Evolutionary conservation across 306 rosid genomes (phyloP), one percentile per base, ranked within the genome.

Genomic region (Acacia crassicarpa): DNA sequence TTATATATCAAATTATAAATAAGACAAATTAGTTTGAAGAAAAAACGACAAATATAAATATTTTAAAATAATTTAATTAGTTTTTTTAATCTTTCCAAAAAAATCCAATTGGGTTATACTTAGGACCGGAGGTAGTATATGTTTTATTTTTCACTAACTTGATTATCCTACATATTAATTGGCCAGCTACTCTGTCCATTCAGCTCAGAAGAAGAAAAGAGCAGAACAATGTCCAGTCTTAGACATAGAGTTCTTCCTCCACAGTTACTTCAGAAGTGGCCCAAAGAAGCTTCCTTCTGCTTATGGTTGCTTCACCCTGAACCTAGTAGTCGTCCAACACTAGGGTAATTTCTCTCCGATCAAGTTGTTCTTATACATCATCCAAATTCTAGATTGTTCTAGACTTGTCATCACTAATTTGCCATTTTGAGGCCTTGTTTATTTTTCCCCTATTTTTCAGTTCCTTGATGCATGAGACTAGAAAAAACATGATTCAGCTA

Each of bases 171-270:
- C 83, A 58, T 89, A 82, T 87, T 87, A 81, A 75, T 62, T 62
- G 67, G 67, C 43, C 96, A 95, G 99, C 84, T 95, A 83, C 92
- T 95, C 85, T 95, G 98, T 85, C 92, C 98, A 35, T 87, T 88
- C 76, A 83, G 90, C 88, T 86, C 98, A 44, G 88, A 91, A 87
- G 98, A 95, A 86, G 99, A 89, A 80, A 93, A 93, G 83, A 88
- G 91, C 75, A 85, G 88, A 77, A 92, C 93, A 35, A 95, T 95
- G 99, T 93, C 96, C 65, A 91, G 92, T 86, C 88, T 95, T 76
- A 91, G 97, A 79, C 97, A 95, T 80, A 87, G 99, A 84, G 96
- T 95, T 83, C 97, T 95, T 87, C 98, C 99, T 85, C 96, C 99
- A 22, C 99, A 90, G 22, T 76, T 95, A 80, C 94, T 93, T 84